phyloP scores from a whole-genome alignment of 805 yeast species.

The Kregervanrija fluxuum region DNA sequence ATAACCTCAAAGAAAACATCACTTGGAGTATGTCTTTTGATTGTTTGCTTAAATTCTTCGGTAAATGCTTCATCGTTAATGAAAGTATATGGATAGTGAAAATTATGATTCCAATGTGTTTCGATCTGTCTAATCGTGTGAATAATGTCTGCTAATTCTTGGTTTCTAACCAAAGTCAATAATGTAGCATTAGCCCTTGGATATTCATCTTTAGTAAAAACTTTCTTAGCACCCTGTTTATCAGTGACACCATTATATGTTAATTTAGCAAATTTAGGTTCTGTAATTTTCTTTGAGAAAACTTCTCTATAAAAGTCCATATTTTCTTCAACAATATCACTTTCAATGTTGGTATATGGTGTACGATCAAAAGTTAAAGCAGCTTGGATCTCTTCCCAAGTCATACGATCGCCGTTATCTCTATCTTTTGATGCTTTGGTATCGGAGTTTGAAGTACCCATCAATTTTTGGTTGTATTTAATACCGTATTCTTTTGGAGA shows the following conservation, averaged over 20 bases:
- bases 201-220: conserved; percentile 24
- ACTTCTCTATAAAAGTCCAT: conserved; percentile 30
- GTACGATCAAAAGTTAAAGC: conserved; percentile 19
- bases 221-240: conserved; percentile 20
- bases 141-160: conserved; percentile 49
- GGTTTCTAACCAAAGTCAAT: conserved; percentile 66
- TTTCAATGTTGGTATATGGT: conserved; percentile 17
- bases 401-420: conserved; percentile 18
- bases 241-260: conserved; percentile 24
- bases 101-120: conserved; percentile 63
- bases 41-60: conserved; percentile 58
- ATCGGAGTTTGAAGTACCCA: conserved; percentile 16
- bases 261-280: conserved; percentile 26
- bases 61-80: conserved; percentile 77
- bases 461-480: conserved; percentile 22
- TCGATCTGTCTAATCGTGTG: conserved; percentile 59
- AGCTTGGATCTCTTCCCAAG: conserved; percentile 20
- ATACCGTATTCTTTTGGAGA: conserved; percentile 20
- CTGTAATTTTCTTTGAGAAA: conserved; percentile 27
- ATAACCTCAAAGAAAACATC: conserved; percentile 45
- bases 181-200: conserved; percentile 66
- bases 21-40: conserved; percentile 41
- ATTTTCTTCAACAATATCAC: conserved; percentile 25
- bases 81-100: conserved; percentile 89
- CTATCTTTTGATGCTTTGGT: conserved; percentile 11